phyloP scores from a whole-genome alignment of 352 stramenopile species.

The Blastocystis sp. region DNA sequence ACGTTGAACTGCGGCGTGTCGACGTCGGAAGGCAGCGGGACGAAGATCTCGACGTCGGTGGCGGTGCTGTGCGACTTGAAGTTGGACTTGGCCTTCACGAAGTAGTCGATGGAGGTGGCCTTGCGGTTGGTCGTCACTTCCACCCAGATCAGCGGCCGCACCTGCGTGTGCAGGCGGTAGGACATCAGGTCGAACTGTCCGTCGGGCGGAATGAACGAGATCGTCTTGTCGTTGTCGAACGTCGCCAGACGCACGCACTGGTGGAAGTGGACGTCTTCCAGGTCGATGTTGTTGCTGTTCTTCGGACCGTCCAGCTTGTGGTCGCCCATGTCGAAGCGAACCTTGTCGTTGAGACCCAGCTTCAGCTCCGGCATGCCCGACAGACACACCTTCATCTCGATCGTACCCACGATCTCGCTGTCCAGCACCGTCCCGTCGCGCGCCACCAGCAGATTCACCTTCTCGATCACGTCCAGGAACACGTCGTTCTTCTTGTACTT shows the following conservation, averaged over 20 bases:
- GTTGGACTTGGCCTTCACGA: constrained; percentile 86
- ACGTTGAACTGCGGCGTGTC: constrained; percentile 95
- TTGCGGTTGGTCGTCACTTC: constrained; percentile 88
- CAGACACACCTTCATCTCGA: constrained; percentile 88
- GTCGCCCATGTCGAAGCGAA: constrained; percentile 89
- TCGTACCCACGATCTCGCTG: constrained; percentile 89
- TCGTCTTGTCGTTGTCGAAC: constrained; percentile 97
- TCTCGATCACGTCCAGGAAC: constrained; percentile 98
- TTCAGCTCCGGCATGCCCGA: constrained; percentile 97
- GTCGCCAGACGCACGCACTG: constrained; percentile 92
- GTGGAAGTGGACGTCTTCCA: constrained; percentile 99
- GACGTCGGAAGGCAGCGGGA: constrained; percentile 92
- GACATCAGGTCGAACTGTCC: constrained; percentile 97
- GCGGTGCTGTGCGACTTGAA: constrained; percentile 95
- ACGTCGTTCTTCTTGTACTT: constrained; percentile 99
- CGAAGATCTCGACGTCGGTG: constrained; percentile 99
- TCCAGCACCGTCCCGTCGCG: constrained; percentile 85
- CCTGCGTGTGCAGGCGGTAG: constrained; percentile 88
- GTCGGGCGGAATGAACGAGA: constrained; percentile 98
- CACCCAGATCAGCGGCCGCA: constrained; percentile 97
- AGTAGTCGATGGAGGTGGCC: constrained; percentile 60
- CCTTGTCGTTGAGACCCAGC: constrained; percentile 97
- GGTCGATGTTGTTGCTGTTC: constrained; percentile 69
- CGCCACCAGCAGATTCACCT: constrained; percentile 73
- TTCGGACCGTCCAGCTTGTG: constrained; percentile 77